These are phyloP conservation scores for Botrytis paeoniae DNA, from an alignment of 2,329 filamentous ascomycete species.

Conservation along the genomic window DNA sequence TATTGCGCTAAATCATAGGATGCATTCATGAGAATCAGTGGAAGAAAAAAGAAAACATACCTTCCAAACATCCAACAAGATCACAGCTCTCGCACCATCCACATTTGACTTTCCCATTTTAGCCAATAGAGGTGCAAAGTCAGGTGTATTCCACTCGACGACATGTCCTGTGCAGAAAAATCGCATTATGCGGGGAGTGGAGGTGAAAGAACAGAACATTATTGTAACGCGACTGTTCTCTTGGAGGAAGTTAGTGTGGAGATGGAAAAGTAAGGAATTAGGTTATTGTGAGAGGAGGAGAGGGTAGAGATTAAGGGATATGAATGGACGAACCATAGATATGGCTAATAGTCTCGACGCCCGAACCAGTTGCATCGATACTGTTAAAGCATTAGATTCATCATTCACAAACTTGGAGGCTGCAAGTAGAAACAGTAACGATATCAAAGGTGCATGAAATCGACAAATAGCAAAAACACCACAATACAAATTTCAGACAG, in stretches of 20 bases:
- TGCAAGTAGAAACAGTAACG: neutral
- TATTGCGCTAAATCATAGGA: neutral
- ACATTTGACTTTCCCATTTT: slow-evolving; percentile 46
- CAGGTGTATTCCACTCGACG: slow-evolving; percentile 56
- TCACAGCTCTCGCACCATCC: slow-evolving; percentile 56
- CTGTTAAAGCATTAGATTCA: neutral
- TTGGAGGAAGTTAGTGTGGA: slow-evolving; percentile 43
- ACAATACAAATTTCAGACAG: neutral
- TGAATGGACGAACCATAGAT: slow-evolving; percentile 6
- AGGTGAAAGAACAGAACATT: slow-evolving; percentile 68
- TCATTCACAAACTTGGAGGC: neutral
- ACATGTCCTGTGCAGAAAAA: slow-evolving; percentile 60
- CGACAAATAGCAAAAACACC: neutral
- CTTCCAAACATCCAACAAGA: slow-evolving; percentile 56
- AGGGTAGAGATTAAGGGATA: neutral
- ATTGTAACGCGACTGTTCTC: slow-evolving; percentile 74
- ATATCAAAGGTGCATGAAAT: neutral
- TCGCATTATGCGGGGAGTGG: slow-evolving; percentile 58
- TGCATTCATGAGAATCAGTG: neutral
- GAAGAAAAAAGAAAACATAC: neutral
- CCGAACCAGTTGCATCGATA: slow-evolving; percentile 10
- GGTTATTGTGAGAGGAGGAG: no score
- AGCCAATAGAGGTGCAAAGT: slow-evolving; percentile 45
- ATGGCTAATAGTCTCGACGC: slow-evolving; percentile 18
- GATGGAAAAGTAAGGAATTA: neutral